phyloP scores from a whole-genome alignment of 257 asterid genomes.

The Solanum medicagineum region DNA sequence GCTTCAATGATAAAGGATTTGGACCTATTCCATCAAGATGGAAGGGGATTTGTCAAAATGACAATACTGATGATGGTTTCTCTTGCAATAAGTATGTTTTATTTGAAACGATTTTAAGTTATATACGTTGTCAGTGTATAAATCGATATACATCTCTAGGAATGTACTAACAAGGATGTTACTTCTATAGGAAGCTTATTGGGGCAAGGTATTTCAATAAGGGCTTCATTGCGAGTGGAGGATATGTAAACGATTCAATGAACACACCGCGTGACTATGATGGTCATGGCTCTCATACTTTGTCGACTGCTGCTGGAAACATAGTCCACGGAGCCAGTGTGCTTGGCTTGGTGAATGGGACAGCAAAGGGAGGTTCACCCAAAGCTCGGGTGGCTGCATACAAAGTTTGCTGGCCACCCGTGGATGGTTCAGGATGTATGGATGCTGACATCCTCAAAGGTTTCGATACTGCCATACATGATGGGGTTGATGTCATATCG shows the following conservation, averaged over 20 bases:
- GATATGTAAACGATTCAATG: neutral
- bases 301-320: conserved; percentile 79
- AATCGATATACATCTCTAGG: neutral
- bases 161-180: neutral
- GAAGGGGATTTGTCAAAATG: conserved; percentile 54
- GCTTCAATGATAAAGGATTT: conserved; percentile 50
- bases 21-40: conserved; percentile 75
- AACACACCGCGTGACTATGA: conserved; percentile 22
- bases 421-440: conserved; percentile 13
- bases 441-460: conserved; percentile 48
- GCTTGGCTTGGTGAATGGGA: conserved; percentile 41
- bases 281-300: conserved; percentile 76
- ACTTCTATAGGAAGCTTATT: conserved; percentile 47
- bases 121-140: neutral
- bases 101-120: neutral
- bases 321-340: conserved; percentile 48
- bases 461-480: conserved; percentile 49
- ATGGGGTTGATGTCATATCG: conserved; percentile 67
- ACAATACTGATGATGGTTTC: neutral
- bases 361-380: conserved; percentile 79
- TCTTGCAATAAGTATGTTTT: conserved; percentile 49
- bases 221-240: conserved; percentile 17
- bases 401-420: conserved; percentile 43
- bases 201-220: conserved; percentile 64
- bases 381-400: conserved; percentile 57